phyloP scores from a whole-genome alignment of 2,329 filamentous ascomycete genomes.

The Penicillium sp. region DNA sequence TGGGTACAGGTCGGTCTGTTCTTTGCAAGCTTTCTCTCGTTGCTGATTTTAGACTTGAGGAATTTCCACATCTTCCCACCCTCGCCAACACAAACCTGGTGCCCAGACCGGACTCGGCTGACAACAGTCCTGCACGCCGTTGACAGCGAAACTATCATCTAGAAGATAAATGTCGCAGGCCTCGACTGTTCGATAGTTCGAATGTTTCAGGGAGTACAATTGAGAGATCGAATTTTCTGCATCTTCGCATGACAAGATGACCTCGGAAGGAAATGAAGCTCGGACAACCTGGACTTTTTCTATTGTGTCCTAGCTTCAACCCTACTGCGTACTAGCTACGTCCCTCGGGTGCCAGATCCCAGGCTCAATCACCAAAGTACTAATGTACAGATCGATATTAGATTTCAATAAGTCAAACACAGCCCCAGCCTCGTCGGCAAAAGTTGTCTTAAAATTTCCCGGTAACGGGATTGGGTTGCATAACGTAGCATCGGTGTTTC shows the following conservation, averaged over 20 bases:
- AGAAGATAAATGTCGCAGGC: not conserved
- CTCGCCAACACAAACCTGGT: not conserved
- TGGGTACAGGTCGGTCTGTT: too few species aligned
- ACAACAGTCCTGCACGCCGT: not conserved
- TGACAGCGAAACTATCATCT: not conserved
- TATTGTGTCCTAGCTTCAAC: not conserved
- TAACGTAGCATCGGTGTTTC: conserved; percentile 22
- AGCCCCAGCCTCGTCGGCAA: conserved; percentile 4
- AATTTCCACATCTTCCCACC: not conserved
- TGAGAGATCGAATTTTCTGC: conserved; percentile 1
- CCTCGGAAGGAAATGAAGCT: conserved; percentile 5
- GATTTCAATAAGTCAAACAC: conserved; percentile 11
- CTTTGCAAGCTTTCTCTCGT: not conserved
- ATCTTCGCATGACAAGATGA: conserved; percentile 8
- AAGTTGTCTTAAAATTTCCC: conserved; percentile 17
- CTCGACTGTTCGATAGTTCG: conserved; percentile 1
- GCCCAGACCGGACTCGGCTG: not conserved
- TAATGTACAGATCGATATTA: conserved; percentile 16
- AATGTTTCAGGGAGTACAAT: not conserved
- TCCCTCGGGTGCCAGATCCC: conserved; percentile 2
- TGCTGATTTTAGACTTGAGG: not conserved
- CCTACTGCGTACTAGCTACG: not conserved
- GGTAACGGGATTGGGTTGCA: conserved; percentile 23
- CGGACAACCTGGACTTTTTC: not conserved
- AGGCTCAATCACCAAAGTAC: conserved; percentile 3